Evolutionary conservation across 1,284 basidiomycete genomes (phyloP), one percentile per base, ranked within the genome.

Genomic region (Fomitopsis betulina): DNA sequence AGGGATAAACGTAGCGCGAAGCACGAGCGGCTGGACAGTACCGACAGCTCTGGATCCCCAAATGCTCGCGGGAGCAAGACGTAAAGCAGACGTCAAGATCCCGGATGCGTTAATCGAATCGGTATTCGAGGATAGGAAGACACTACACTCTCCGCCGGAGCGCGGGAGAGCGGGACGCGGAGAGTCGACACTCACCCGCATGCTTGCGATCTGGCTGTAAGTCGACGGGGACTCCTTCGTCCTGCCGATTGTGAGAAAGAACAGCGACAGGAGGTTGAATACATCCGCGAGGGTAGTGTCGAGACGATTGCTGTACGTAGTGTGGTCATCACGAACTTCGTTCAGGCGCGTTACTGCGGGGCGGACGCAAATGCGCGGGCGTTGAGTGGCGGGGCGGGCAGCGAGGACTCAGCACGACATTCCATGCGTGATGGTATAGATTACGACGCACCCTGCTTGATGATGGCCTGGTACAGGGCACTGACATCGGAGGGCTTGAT

Each of bases 401-500:
- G 45, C 12, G 2, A 23, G 9, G 25, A 2, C 17, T 43, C 15
- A 54, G n/a, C 38, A 49, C 23, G 30, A 9, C 33, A 47, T 33
- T 8, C 17, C 32, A 4, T 27, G 17, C n/a, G 5, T 7, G 13
- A 50, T 45, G 17, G 42, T 19, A 15, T 3, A 13, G 17, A 37
- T 12, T 27, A 4, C 33, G 54, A 68, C 78, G 47, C 51, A 93
- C 95, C 90, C 83, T 98, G 95, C 73, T 96, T 96, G 63, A 98
- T 91, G 62, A 97, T 93, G 7, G 89, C 85, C 66, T 94, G 92
- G 80, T 98, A 98, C 63, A 98, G 87, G 49, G 86, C 82, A 73
- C 97, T 91, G 57, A 99, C 96, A 79, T 96, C 96, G 63, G 92
- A 89, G 2, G 93, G 82, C 68, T 95, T 93, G 74, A 96, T 93